Evolutionary conservation across 371 early-diverging fungal species (phyloP).

Genomic region (Saksenaea oblongispora): DNA sequence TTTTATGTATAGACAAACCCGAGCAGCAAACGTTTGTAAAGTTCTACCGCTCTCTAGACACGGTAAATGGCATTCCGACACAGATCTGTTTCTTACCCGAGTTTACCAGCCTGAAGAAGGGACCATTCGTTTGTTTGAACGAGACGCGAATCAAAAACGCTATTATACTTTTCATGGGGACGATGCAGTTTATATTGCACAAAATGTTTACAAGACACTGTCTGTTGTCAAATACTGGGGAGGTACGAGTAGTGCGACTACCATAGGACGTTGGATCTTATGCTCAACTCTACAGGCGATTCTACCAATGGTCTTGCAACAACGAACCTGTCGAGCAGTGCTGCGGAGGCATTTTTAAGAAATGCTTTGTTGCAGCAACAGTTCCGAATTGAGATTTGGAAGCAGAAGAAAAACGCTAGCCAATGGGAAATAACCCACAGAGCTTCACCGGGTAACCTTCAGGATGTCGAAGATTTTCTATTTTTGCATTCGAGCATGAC

Average conservation of each 20-base stretch:
- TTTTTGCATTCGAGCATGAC: conserved; percentile 74
- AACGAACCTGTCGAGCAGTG: conserved; percentile 75
- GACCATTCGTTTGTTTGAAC: conserved; percentile 75
- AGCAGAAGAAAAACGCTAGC: conserved; percentile 35
- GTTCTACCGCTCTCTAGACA: conserved; percentile 28
- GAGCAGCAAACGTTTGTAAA: conserved; percentile 41
- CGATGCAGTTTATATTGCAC: conserved; percentile 85
- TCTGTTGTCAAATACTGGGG: conserved; percentile 90
- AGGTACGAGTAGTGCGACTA: conserved; percentile 39
- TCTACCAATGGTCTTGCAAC: conserved; percentile 66
- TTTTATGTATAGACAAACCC: conserved; percentile 25
- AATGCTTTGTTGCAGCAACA: conserved; percentile 77
- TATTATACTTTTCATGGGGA: conserved; percentile 87
- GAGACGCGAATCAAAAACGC: conserved; percentile 44
- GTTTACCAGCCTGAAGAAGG: conserved; percentile 34
- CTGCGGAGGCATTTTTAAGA: conserved; percentile 76
- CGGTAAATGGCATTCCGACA: conserved; percentile 8
- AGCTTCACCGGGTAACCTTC: conserved; percentile 94
- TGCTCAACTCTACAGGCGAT: conserved; percentile 33
- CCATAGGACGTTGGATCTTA: neutral
- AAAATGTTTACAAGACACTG: conserved; percentile 84
- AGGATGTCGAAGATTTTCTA: conserved; percentile 87
- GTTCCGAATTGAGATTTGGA: conserved; percentile 87
- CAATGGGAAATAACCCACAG: conserved; percentile 54
- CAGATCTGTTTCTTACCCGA: neutral